Conservation (phyloP, 495 filamentous ascomycete species). For the Penicillium macrosclerotiorum region DNA sequence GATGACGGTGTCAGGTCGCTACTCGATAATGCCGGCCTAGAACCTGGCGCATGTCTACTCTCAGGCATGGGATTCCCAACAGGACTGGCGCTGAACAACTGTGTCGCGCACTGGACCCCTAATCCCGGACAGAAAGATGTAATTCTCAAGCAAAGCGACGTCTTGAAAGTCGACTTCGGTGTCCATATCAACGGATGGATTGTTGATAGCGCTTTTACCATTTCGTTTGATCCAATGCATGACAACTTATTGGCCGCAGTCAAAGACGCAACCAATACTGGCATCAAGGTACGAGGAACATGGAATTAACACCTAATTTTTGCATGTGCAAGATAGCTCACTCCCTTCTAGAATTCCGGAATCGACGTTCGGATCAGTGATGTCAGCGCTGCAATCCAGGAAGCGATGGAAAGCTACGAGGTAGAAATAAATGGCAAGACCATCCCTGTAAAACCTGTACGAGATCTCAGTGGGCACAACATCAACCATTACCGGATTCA, state of each 20-base stretch:
- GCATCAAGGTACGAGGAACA: slow-evolving; percentile 54
- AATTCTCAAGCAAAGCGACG: slow-evolving; percentile 74
- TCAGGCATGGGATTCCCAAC: slow-evolving; percentile 90
- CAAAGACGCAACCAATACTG: slow-evolving; percentile 83
- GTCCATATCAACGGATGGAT: slow-evolving; percentile 89
- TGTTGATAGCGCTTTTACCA: slow-evolving; percentile 89
- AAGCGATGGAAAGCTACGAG: slow-evolving; percentile 67
- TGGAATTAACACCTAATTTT: no score
- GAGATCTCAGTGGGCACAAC: slow-evolving; percentile 57
- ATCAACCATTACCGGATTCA: slow-evolving; percentile 60
- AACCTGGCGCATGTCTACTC: slow-evolving; percentile 73
- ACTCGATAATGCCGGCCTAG: slow-evolving; percentile 72
- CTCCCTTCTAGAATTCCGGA: slow-evolving; percentile 47
- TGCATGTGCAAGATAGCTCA: not conserved
- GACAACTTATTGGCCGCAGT: slow-evolving; percentile 80
- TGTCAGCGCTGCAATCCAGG: slow-evolving; percentile 61
- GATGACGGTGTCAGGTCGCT: slow-evolving; percentile 81
- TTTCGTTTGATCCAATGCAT: slow-evolving; percentile 82
- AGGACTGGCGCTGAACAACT: slow-evolving; percentile 82
- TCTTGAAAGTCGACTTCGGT: slow-evolving; percentile 92
- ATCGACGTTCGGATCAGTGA: slow-evolving; percentile 61
- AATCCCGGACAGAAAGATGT: slow-evolving; percentile 84
- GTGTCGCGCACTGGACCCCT: slow-evolving; percentile 85
- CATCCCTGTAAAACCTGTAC: slow-evolving; percentile 57
- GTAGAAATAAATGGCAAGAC: slow-evolving; percentile 55